A percentile compares a stretch with the other conserved stretches of the same genome.
These are phyloP conservation scores for Hypoxylon cercidicola DNA, from an alignment of 495 filamentous ascomycete genomes.

Conservation along the genomic window DNA sequence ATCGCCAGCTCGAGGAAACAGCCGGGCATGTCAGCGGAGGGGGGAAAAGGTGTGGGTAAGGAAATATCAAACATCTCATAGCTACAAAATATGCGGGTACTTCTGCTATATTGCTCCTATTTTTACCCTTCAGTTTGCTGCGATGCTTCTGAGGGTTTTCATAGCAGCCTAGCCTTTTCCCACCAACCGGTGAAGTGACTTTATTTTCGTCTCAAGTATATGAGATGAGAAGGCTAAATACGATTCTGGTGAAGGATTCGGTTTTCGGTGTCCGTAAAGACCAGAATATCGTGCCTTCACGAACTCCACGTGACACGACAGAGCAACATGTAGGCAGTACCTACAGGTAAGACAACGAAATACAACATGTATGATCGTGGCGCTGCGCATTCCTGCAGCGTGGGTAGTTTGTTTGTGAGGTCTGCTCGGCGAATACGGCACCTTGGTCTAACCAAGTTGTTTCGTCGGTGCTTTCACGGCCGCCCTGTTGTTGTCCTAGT, in stretches of 20 bases:
- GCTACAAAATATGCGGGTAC: not conserved
- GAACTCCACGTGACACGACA: slow-evolving; percentile 18
- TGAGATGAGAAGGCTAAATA: not conserved
- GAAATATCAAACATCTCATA: not conserved
- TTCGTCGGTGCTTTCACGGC: slow-evolving; percentile 23
- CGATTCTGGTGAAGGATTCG: not conserved
- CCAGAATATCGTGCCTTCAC: slow-evolving; percentile 23
- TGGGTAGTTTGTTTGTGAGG: slow-evolving; percentile 24
- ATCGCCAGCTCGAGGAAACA: not conserved
- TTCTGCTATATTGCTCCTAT: not conserved
- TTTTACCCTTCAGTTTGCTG: not conserved
- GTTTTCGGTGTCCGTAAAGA: not conserved
- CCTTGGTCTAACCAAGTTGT: slow-evolving; percentile 23
- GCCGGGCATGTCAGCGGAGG: not conserved
- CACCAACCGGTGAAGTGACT: not conserved
- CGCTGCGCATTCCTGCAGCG: slow-evolving; percentile 29
- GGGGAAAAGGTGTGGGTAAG: not conserved
- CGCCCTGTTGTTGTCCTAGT: slow-evolving; percentile 11
- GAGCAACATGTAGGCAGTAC: slow-evolving; percentile 6
- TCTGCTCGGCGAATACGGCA: slow-evolving; percentile 31
- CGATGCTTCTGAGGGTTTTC: not conserved
- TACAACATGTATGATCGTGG: slow-evolving; percentile 10
- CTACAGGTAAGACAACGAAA: not conserved
- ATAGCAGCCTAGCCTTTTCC: not conserved
- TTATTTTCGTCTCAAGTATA: not conserved